Base-by-base conservation (phyloP, 306 rosid species). In the Gleditsia sinensis region DNA sequence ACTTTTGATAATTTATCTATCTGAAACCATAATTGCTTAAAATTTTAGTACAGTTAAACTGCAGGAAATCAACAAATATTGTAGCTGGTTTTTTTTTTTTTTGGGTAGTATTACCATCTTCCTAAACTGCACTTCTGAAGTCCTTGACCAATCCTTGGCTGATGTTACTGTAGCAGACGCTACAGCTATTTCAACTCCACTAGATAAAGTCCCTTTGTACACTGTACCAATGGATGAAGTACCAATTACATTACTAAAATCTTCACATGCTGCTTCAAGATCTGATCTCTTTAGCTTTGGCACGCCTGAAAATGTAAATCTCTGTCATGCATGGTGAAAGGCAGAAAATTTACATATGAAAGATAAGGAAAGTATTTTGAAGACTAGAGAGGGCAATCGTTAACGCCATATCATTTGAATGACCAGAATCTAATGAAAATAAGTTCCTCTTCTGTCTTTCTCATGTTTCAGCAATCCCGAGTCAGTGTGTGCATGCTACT, bases 161-260 rank as follows among this genome's bases (percentile, higher is more conserved):
- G 87, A 83, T 42, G 88, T 78, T 58, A 33, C 84, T 2, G 87
- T 24, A 71, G 89, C 79, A 78, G 88, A 80, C 34, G 88, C 91
- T 28, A 91, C 97, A 6, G 97, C 96, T 72, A 94, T 94, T 84
- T 94, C 98, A 0, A 94, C 97, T 60, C 98, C 98, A 34, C 85
- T 91, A 40, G 98, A 94, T 73, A 94, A 80, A 50, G 98, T 94
- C 82, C 98, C 98, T 83, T 94, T 94, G 85, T 88, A 91, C 74
- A 89, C 82, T 46, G 89, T 87, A 37, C 94, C 96, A 40, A 82
- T 73, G 19, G 94, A 81, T 62, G 91, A 88, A 79, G 87, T 77
- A 58, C 92, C 88, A 53, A 93, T 85, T n/a, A 93, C 94, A 58
- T 93, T 93, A 78, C 98, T 93, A 79, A 93, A 93, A 91, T 91